Evolutionary conservation across 2,329 filamentous ascomycete species (phyloP), one percentile per base, ranked within the genome.

Genomic region (Phoma sp.): DNA sequence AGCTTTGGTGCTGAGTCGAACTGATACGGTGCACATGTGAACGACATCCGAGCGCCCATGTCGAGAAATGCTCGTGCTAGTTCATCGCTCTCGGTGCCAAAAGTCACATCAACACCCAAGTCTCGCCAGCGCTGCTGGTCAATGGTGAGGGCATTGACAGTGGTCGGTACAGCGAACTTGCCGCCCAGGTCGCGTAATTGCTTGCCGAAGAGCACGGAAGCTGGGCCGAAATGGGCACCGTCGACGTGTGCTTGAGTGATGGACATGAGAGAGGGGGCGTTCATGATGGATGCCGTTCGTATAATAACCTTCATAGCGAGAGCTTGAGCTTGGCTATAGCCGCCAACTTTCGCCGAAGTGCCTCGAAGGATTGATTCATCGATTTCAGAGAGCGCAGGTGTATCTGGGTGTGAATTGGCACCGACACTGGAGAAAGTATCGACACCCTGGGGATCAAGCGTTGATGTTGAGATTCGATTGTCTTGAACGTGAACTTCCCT

Each of bases 21-120:
- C 2, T 72, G 64, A 49, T 81, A 81, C 0, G 79, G 79, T 0
- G 78, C 77, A 44, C 78, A 81, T 3, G 78, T 81, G 46, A 78
- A 81, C 2, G 70, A 80, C 9, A 71, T 70, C 1, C 52, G 58
- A 0, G 77, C 77, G 4, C 78, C 79, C 76, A 81, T 77, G 5
- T 67, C 64, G 0, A 74, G 47, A 47, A 80, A 81, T 0, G 73
- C 63, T 15, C 74, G 63, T 1, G 72, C 78, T 2, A 81, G 58
- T 17, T 67, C 64, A 6, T 68, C 70, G 1, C 76, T 72, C 1
- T 72, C 67, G 4, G 57, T 57, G 1, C 67, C 73, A 6, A 77
- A 62, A 0, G 43, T 51, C 0, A 65, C 43, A n/a, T 75, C 66
- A 2, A 78, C 63, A 0, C 77, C 76, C 10, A 75, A 64, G 4